Evolutionary conservation across 73 alveolate genomes (phyloP), one percentile per base, ranked within the genome.

Genomic region (Uronychia binucleata): DNA sequence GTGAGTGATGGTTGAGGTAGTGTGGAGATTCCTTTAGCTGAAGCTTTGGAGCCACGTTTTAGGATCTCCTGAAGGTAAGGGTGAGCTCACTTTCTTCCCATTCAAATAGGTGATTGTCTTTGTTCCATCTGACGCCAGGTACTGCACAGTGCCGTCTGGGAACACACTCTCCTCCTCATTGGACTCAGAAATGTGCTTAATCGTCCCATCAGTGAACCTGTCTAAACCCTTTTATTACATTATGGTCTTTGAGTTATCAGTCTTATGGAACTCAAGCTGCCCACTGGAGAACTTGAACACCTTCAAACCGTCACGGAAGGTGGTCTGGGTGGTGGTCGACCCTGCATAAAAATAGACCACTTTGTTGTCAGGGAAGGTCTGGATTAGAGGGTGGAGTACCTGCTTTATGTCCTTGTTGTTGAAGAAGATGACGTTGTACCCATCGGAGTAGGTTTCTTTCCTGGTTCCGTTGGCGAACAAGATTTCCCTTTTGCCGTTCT

Each of bases 391-490:
- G 29, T 93, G 91, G 92, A 81, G 87, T 31, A 84, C 86, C 83
- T 86, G 92, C 84, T 94, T 94, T 76, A 93, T 77, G 85, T 94
- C 98, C 28, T 91, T 90, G 81, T 94, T 94, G 74, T 88, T 82
- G 80, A 93, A 94, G 88, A 88, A 90, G 25, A 93, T 94, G 28
- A 93, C 88, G 29, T 95, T 92, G 83, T 92, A 94, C 28, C 99
- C 99, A 87, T 96, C 98, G 30, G 98, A 95, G 82, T 90, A 96
- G 14, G 95, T 95, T 91, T 96, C 99, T 80, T 94, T 93, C 74
- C 95, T 91, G 0, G 92, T 98, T 5, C 99, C 99, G 88, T 97
- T 96, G 81, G 96, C 88, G 86, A 96, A 97, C 29, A 95, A 84
- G 25, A 96, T 94, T 77, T 95, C 98, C 46, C 90, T 78, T 85